Evolutionary conservation across 2,329 filamentous ascomycete species (phyloP).

Genomic region (Chalaropsis thielavioides): DNA sequence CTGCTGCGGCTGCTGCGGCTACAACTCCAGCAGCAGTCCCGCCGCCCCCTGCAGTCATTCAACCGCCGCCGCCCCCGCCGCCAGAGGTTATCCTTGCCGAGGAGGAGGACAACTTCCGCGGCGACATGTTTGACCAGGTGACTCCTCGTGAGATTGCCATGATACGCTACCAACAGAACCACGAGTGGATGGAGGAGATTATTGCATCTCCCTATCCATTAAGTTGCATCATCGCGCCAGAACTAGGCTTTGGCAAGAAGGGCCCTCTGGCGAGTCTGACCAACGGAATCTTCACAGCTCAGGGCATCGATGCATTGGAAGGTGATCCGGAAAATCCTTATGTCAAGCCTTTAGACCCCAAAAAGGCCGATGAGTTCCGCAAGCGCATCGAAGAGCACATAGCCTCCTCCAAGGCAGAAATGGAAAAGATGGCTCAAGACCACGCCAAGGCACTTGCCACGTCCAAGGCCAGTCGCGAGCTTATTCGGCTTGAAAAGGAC

Average conservation of each 20-base stretch:
- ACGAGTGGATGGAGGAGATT: conserved; percentile 98
- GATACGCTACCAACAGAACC: conserved; percentile 79
- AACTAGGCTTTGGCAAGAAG: conserved; percentile 71
- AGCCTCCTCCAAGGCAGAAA: conserved; percentile 60
- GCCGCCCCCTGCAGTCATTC: conserved; percentile 17
- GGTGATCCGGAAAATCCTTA: conserved; percentile 43
- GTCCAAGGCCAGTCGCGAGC: conserved; percentile 53
- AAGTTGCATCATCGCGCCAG: conserved; percentile 70
- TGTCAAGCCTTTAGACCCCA: conserved; percentile 50
- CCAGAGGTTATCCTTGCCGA: conserved; percentile 51
- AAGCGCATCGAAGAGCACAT: conserved; percentile 61
- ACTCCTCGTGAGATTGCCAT: conserved; percentile 81
- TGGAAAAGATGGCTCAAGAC: conserved; percentile 67
- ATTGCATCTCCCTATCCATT: conserved; percentile 80
- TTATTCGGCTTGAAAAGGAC: conserved; percentile 62
- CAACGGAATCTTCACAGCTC: conserved; percentile 65
- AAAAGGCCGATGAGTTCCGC: conserved; percentile 72
- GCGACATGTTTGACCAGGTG: conserved; percentile 79
- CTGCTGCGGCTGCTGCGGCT: conserved; percentile 22
- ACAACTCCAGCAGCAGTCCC: conserved; percentile 17
- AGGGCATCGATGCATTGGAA: conserved; percentile 34
- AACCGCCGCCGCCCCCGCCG: conserved; percentile 24
- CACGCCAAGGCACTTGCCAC: conserved; percentile 64
- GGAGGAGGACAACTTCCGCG: conserved; percentile 74
- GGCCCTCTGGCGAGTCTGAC: conserved; percentile 73